Evolutionary conservation across 2,329 filamentous ascomycete species (phyloP).

Genomic region (Pseudogymnoascus verrucosus): DNA sequence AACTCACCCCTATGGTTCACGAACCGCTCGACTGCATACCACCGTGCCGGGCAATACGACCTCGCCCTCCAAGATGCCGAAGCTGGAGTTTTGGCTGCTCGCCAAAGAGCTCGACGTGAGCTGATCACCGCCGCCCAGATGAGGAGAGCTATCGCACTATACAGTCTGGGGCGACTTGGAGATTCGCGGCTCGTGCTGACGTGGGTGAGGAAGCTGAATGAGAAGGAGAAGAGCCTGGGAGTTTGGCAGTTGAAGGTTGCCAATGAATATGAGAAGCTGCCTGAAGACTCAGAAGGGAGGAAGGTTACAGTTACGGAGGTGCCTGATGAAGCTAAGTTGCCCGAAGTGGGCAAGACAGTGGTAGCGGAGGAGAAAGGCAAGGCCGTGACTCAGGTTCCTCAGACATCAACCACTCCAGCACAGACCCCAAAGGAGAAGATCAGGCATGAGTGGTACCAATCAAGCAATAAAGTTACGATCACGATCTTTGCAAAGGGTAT

Average conservation of each 20-base stretch:
- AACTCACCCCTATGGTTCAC: constrained; percentile 73
- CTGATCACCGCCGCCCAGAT: constrained; percentile 76
- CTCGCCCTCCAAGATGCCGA: constrained; percentile 65
- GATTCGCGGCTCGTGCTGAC: constrained; percentile 66
- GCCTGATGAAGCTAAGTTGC: constrained; percentile 37
- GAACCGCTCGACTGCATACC: constrained; percentile 70
- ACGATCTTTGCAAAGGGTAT: constrained; percentile 60
- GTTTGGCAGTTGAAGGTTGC: constrained; percentile 53
- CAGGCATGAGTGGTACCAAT: constrained; percentile 64
- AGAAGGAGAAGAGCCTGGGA: constrained; percentile 42
- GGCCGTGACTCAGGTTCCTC: constrained; percentile 8
- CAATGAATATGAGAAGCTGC: constrained; percentile 40
- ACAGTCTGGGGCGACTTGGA: constrained; percentile 60
- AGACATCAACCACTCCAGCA: constrained; percentile 5
- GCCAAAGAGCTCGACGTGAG: constrained; percentile 63
- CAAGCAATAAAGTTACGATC: constrained; percentile 49
- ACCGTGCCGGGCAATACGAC: constrained; percentile 52
- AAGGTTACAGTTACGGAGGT: constrained; percentile 42
- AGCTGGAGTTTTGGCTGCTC: constrained; percentile 52
- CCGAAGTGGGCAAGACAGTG: constrained; percentile 30
- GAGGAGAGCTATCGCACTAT: constrained; percentile 67
- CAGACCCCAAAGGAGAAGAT: constrained; percentile 48
- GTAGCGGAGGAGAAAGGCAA: constrained; percentile 9
- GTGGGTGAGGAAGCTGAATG: constrained; percentile 44
- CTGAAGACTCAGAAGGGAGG: constrained; percentile 40